phyloP scores from a whole-genome alignment of 2,329 filamentous ascomycete species.

The Achaetomium macrosporum region DNA sequence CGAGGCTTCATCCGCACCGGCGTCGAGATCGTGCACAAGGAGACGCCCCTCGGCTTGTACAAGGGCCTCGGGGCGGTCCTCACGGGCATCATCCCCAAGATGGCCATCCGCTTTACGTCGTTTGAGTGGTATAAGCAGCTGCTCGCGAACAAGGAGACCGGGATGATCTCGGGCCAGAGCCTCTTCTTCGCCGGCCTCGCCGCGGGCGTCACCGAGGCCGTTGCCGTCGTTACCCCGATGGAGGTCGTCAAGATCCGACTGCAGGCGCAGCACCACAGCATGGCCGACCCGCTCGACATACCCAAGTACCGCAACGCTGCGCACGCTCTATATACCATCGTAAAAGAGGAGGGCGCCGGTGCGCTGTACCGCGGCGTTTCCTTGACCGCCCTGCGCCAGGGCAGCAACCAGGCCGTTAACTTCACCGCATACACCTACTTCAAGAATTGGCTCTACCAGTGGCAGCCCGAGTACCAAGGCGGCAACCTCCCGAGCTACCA shows the following conservation, averaged over 20 bases:
- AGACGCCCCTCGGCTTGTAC: conserved; percentile 90
- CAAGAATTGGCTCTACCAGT: conserved; percentile 68
- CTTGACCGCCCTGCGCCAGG: conserved; percentile 87
- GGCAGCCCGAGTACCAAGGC: conserved; percentile 63
- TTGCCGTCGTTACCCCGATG: conserved; percentile 96
- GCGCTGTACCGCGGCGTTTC: conserved; percentile 91
- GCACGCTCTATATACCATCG: conserved; percentile 74
- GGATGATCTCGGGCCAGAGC: conserved; percentile 60
- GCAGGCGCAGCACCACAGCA: conserved; percentile 95
- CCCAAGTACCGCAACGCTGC: conserved; percentile 97
- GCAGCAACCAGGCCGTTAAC: conserved; percentile 96
- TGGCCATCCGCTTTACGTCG: conserved; percentile 97
- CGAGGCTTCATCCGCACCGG: conserved; percentile 87
- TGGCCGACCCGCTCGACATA: conserved; percentile 92
- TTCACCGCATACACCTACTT: conserved; percentile 97
- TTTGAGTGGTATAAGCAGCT: conserved; percentile 93
- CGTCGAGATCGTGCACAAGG: conserved; percentile 75
- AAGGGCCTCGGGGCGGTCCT: conserved; percentile 96
- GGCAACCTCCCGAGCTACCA: conserved; percentile 75
- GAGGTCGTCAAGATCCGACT: conserved; percentile 98
- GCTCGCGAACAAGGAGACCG: conserved; percentile 63
- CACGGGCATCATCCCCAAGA: conserved; percentile 96
- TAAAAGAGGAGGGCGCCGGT: conserved; percentile 82
- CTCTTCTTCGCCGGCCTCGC: conserved; percentile 73
- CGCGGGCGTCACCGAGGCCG: conserved; percentile 92